A percentile compares a stretch with the other conserved stretches of the same genome.
These are phyloP conservation scores for Penicillium sp. DNA, from an alignment of 2,329 filamentous ascomycete genomes.

Conservation along the genomic window DNA sequence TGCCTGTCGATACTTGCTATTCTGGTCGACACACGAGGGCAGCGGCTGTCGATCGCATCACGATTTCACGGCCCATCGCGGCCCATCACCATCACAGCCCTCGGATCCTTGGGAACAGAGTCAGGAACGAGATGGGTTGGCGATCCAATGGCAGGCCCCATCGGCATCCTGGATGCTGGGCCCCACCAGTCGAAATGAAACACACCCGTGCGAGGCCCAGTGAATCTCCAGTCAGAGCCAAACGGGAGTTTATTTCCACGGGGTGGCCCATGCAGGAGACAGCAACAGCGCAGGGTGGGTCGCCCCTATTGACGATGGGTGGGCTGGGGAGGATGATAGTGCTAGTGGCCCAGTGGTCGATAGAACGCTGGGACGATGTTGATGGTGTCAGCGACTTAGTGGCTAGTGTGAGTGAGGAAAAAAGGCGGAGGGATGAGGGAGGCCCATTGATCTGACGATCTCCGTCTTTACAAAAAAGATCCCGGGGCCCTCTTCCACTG, in stretches of 20 bases:
- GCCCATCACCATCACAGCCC: neutral
- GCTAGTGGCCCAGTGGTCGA: neutral
- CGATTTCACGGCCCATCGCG: slow-evolving; percentile 1
- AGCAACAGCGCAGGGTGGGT: slow-evolving; percentile 7
- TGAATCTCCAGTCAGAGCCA: neutral
- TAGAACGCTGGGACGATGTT: neutral
- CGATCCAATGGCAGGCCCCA: slow-evolving; percentile 9
- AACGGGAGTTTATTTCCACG: slow-evolving; percentile 8
- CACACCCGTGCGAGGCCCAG: slow-evolving; percentile 14
- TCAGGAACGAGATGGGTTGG: slow-evolving; percentile 1
- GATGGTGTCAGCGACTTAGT: neutral
- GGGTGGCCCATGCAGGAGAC: slow-evolving; percentile 7
- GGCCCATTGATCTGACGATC: slow-evolving; percentile 2
- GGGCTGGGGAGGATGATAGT: neutral
- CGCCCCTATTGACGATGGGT: slow-evolving; percentile 20
- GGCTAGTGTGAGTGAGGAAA: neutral
- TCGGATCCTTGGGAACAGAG: neutral
- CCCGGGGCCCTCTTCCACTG: neutral
- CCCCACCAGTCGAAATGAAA: slow-evolving; percentile 25
- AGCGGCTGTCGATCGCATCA: neutral
- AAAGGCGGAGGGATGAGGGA: neutral
- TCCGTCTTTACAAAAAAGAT: slow-evolving; percentile 9
- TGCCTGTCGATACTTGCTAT: slow-evolving; percentile 24
- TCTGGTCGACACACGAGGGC: slow-evolving; percentile 4
- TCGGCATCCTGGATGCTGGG: slow-evolving; percentile 2